These are phyloP conservation scores for Aegilops sharonensis DNA, from an alignment of 176 grass and related monocot genomes.

Conservation along the genomic window DNA sequence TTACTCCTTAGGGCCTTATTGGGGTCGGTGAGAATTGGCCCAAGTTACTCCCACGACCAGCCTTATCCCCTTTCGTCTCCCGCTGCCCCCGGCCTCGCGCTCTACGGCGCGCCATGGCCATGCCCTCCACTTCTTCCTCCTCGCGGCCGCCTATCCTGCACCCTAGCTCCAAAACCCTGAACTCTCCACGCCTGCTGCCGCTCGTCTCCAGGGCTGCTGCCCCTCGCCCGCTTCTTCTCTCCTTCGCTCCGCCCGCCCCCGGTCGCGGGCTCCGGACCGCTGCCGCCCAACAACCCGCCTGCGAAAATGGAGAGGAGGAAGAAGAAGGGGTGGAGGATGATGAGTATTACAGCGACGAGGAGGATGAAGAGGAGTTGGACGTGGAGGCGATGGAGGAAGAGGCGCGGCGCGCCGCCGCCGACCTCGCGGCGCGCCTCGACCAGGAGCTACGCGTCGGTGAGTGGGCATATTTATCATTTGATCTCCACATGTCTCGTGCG, in stretches of 20 bases:
- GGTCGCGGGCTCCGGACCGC: not conserved
- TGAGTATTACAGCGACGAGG: conserved; percentile 1
- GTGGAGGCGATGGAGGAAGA: conserved; percentile 82
- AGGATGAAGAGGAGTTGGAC: conserved; percentile 43
- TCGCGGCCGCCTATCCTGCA: conserved; percentile 19
- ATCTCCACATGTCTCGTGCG: not conserved
- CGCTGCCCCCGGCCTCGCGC: not conserved
- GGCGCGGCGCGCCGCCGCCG: conserved; percentile 57
- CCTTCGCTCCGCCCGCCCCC: conserved; percentile 11
- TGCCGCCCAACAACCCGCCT: not conserved
- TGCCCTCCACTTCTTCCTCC: conserved; percentile 22
- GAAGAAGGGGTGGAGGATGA: not conserved
- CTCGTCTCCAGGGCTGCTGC: not conserved
- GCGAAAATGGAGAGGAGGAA: conserved; percentile 3
- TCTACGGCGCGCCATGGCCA: conserved; percentile 23
- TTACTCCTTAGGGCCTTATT: too few relatives aligned
- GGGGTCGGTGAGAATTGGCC: too few relatives aligned
- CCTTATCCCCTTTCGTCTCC: not conserved
- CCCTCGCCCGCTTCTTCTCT: conserved; percentile 16
- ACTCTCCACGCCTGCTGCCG: not conserved
- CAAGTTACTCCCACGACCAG: too few relatives aligned
- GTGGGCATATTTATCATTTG: not conserved
- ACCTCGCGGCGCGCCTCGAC: conserved; percentile 51
- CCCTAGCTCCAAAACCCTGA: not conserved
- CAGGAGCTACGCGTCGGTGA: conserved; percentile 62